These are phyloP conservation scores for Stereocaulon alpinum DNA, from an alignment of 495 filamentous ascomycete genomes.

Conservation along the genomic window DNA sequence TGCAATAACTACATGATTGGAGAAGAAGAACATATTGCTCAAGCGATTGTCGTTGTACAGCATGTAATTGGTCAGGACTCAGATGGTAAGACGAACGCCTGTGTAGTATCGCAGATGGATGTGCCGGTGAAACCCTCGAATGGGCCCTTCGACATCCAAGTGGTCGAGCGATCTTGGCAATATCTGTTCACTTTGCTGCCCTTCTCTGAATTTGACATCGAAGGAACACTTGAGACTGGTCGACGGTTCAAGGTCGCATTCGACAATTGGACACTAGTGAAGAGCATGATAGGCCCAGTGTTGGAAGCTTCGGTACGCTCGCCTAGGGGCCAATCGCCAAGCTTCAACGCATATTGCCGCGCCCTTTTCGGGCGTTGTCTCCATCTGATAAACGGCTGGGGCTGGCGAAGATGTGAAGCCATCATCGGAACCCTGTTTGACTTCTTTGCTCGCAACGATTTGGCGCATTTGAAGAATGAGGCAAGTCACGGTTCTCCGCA, in stretches of 20 bases:
- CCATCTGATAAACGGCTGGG: slow-evolving; percentile 68
- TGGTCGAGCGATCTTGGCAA: slow-evolving; percentile 63
- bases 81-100: slow-evolving; percentile 43
- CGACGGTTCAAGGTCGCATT: slow-evolving; percentile 40
- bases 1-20: slow-evolving; percentile 57
- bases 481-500: slow-evolving; percentile 61
- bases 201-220: slow-evolving; percentile 60
- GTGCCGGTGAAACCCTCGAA: not conserved
- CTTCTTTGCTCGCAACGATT: slow-evolving; percentile 70
- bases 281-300: slow-evolving; percentile 52
- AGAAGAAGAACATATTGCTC: slow-evolving; percentile 43
- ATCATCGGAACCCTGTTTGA: slow-evolving; percentile 78
- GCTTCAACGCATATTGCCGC: slow-evolving; percentile 74
- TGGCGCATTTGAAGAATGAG: slow-evolving; percentile 69
- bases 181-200: slow-evolving; percentile 66
- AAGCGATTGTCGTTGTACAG: slow-evolving; percentile 57
- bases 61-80: slow-evolving; percentile 42
- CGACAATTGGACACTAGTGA: slow-evolving; percentile 68
- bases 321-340: slow-evolving; percentile 41
- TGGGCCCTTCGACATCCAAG: slow-evolving; percentile 33
- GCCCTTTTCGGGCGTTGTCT: slow-evolving; percentile 66
- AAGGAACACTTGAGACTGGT: slow-evolving; percentile 50
- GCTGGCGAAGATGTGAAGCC: slow-evolving; percentile 70
- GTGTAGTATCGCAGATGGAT: slow-evolving; percentile 43
- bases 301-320: slow-evolving; percentile 55